A percentile compares a stretch with the other conserved stretches of the same genome.
Conservation (phyloP, 2,329 filamentous ascomycete genomes). For the Pseudogymnoascus sp. region DNA sequence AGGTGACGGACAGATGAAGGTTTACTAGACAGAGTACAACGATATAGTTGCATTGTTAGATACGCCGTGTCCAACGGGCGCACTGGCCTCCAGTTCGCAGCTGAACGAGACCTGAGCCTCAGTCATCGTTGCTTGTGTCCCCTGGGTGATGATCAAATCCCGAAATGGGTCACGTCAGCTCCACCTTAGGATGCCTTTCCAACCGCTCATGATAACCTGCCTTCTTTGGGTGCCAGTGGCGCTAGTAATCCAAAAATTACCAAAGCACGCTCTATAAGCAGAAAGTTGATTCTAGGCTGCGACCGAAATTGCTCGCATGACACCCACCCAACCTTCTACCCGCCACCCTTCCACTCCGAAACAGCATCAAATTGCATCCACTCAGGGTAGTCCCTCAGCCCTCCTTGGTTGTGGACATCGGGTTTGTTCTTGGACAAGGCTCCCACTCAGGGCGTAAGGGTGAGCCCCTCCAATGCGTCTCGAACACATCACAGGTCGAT, state of each 20-base stretch:
- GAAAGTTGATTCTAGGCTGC: background rate
- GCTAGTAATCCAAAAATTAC: background rate
- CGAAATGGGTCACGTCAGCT: background rate
- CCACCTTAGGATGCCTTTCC: background rate
- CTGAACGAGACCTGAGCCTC: background rate
- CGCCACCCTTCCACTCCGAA: background rate
- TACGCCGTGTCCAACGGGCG: background rate
- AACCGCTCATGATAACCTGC: background rate
- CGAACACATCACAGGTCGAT: background rate
- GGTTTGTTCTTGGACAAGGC: background rate
- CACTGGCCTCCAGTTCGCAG: constrained; percentile 1
- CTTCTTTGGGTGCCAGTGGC: background rate
- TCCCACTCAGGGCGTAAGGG: background rate
- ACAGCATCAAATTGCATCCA: background rate
- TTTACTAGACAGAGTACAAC: constrained; percentile 4
- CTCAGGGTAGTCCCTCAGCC: background rate
- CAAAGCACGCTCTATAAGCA: background rate
- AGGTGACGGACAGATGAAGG: background rate
- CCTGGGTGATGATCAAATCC: background rate
- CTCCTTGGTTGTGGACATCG: background rate
- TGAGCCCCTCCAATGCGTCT: background rate
- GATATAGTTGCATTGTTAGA: background rate
- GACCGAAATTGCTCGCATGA: constrained; percentile 3
- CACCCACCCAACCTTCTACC: background rate
- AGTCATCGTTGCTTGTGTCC: constrained; percentile 1